Percentiles rank a stretch among this genome's conserved stretches.
phyloP scores from a whole-genome alignment of 352 stramenopile species.

The Phytophthora cactorum region DNA sequence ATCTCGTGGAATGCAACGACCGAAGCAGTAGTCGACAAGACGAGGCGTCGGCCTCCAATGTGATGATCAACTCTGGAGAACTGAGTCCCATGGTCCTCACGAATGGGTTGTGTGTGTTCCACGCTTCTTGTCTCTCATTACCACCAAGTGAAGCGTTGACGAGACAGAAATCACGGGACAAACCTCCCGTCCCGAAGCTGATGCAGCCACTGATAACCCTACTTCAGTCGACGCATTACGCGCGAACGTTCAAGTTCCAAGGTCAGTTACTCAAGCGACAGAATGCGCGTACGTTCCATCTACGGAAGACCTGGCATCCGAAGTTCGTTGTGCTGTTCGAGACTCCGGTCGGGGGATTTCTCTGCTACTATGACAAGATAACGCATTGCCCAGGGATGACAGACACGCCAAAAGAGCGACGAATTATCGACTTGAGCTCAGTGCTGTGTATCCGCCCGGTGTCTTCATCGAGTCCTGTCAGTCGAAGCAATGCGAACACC shows the following conservation, averaged over 20 bases:
- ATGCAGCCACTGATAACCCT: constrained; percentile 30
- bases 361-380: constrained; percentile 81
- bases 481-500: not conserved
- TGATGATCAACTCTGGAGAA: constrained; percentile 24
- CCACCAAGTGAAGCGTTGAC: constrained; percentile 35
- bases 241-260: constrained; percentile 64
- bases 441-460: constrained; percentile 73
- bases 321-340: constrained; percentile 68
- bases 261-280: constrained; percentile 58
- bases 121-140: constrained; percentile 31
- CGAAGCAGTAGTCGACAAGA: constrained; percentile 17
- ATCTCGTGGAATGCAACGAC: constrained; percentile 20
- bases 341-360: constrained; percentile 64
- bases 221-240: constrained; percentile 56
- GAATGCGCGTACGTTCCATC: constrained; percentile 54
- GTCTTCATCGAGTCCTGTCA: constrained; percentile 25
- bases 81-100: constrained; percentile 19
- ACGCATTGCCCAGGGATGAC: constrained; percentile 64
- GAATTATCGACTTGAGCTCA: constrained; percentile 70
- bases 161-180: constrained; percentile 40
- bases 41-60: constrained; percentile 31
- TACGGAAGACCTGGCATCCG: constrained; percentile 61
- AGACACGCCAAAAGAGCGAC: constrained; percentile 55
- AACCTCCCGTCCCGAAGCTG: constrained; percentile 25
- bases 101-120: constrained; percentile 43